Evolutionary conservation across 371 early-diverging fungal species (phyloP).

Genomic region (Lichtheimia corymbifera): DNA sequence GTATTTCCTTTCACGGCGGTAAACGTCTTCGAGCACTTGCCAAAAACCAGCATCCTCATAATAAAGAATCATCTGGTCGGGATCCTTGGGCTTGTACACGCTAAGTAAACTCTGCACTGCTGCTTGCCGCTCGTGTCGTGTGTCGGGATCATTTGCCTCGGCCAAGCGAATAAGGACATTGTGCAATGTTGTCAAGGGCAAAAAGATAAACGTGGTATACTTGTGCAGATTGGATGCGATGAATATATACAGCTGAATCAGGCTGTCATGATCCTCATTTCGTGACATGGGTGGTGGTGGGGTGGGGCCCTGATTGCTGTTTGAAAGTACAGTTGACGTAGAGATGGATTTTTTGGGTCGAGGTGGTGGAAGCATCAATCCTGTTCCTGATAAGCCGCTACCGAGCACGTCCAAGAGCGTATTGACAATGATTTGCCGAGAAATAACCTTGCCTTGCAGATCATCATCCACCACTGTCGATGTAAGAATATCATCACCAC

Average conservation of each 20-base stretch:
- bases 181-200: slow-evolving; percentile 61
- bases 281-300: slow-evolving; percentile 5
- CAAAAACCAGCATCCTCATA: slow-evolving; percentile 75
- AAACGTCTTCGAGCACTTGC: slow-evolving; percentile 69
- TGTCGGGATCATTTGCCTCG: slow-evolving; percentile 48
- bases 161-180: slow-evolving; percentile 64
- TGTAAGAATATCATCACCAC: slow-evolving; percentile 54
- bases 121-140: slow-evolving; percentile 65
- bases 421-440: slow-evolving; percentile 77
- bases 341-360: slow-evolving; percentile 47
- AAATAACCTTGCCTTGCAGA: slow-evolving; percentile 63
- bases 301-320: slow-evolving; percentile 18
- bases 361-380: slow-evolving; percentile 30
- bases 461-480: slow-evolving; percentile 63
- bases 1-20: slow-evolving; percentile 62
- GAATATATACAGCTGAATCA: slow-evolving; percentile 68
- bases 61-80: slow-evolving; percentile 52
- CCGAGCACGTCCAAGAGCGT: slow-evolving; percentile 66
- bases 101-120: slow-evolving; percentile 68
- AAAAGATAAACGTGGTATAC: slow-evolving; percentile 61
- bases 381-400: slow-evolving; percentile 36
- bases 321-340: slow-evolving; percentile 43
- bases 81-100: slow-evolving; percentile 62
- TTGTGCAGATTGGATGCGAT: slow-evolving; percentile 66
- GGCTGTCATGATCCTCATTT: slow-evolving; percentile 31